Evolutionary conservation across 2,329 filamentous ascomycete species (phyloP).

Genomic region (Bipolaris victoriae): DNA sequence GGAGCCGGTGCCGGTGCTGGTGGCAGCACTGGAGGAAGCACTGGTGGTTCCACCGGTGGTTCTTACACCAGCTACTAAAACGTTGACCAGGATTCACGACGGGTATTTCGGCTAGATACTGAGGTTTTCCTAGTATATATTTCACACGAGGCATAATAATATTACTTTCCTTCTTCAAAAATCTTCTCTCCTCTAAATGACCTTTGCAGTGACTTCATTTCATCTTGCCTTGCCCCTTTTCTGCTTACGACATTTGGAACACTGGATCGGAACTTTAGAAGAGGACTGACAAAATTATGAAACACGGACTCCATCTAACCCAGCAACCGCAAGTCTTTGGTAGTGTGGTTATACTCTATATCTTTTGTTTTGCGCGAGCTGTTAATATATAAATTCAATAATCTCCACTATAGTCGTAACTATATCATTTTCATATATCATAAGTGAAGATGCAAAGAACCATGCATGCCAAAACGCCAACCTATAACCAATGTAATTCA

Average conservation of each 20-base stretch:
- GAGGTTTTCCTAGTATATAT: background rate
- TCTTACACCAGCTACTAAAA: background rate
- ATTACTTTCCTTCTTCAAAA: background rate
- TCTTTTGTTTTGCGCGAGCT: background rate
- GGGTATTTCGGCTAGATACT: background rate
- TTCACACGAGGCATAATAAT: background rate
- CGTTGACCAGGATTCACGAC: background rate
- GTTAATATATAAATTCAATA: background rate
- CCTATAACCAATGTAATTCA: background rate
- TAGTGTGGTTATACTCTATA: background rate
- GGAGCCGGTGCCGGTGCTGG: conserved; percentile 1
- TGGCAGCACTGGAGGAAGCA: background rate
- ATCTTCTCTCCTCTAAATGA: background rate
- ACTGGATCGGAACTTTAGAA: background rate
- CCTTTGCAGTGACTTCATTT: background rate
- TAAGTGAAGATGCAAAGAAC: conserved; percentile 4
- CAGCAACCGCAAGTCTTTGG: too few relatives aligned
- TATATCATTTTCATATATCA: conserved; percentile 9
- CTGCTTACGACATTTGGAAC: background rate
- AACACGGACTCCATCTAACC: too few relatives aligned
- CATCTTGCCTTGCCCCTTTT: background rate
- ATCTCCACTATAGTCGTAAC: background rate
- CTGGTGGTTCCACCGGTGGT: background rate
- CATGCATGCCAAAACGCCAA: conserved; percentile 3
- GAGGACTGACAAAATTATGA: background rate